Evolutionary conservation across 345 rosid genomes (phyloP).

Genomic region (Populus nigra): DNA sequence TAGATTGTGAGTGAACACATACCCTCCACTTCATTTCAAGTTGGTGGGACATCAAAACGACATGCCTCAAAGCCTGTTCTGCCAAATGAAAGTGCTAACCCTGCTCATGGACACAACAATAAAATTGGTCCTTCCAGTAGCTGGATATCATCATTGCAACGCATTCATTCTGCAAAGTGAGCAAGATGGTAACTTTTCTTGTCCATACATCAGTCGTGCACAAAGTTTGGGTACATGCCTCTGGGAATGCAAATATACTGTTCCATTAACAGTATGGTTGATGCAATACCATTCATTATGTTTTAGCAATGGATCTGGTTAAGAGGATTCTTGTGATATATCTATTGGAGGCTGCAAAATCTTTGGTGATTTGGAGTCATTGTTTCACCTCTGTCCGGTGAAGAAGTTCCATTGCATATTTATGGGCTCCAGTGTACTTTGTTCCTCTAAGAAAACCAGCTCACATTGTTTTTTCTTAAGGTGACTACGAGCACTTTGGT

Average conservation of each 20-base stretch:
- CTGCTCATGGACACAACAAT: slow-evolving; percentile 49
- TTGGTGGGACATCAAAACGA: slow-evolving; percentile 64
- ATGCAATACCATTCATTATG: slow-evolving; percentile 23
- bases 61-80: slow-evolving; percentile 43
- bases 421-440: slow-evolving; percentile 23
- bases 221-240: slow-evolving; percentile 22
- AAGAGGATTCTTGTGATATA: slow-evolving; percentile 32
- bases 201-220: slow-evolving; percentile 5
- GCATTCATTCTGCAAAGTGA: slow-evolving; percentile 64
- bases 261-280: slow-evolving; percentile 23
- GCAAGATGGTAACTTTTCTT: slow-evolving; percentile 35
- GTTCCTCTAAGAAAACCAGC: slow-evolving; percentile 27
- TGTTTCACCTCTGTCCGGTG: slow-evolving; percentile 27
- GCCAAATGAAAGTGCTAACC: slow-evolving; percentile 54
- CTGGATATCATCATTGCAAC: slow-evolving; percentile 77
- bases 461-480: slow-evolving; percentile 25
- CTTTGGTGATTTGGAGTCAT: slow-evolving; percentile 29
- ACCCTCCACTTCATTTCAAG: slow-evolving; percentile 56
- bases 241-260: slow-evolving; percentile 28
- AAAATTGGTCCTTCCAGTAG: slow-evolving; percentile 61
- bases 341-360: slow-evolving; percentile 32
- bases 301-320: slow-evolving; percentile 33
- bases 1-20: slow-evolving; percentile 46
- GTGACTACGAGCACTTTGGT: slow-evolving; percentile 41
- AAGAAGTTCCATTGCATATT: slow-evolving; percentile 21